A percentile compares a stretch with the other conserved stretches of the same genome.
Evolutionary conservation across 495 filamentous ascomycete species (phyloP).

Genomic region (Umbilicaria muhlenbergii): DNA sequence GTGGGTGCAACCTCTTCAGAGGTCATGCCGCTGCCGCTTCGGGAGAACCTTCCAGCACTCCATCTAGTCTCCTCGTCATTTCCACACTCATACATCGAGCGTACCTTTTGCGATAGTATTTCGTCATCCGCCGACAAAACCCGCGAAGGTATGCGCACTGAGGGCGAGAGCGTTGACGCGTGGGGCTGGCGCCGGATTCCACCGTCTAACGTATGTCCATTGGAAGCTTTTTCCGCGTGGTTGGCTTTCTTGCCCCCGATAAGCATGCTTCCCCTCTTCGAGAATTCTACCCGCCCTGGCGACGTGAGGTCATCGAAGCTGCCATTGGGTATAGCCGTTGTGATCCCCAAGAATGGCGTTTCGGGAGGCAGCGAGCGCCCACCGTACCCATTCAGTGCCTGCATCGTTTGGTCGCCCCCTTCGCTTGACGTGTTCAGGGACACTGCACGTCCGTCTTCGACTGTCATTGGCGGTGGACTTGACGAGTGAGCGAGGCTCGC

Average conservation of each 20-base stretch:
- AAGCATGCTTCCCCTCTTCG: conserved; percentile 34
- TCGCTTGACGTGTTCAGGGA: too few relatives aligned
- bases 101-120: conserved; percentile 73
- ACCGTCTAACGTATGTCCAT: conserved; percentile 3
- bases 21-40: conserved; percentile 37
- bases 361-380: conserved; percentile 4
- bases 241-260: conserved; percentile 28
- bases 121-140: conserved; percentile 66
- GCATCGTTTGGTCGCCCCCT: too few relatives aligned
- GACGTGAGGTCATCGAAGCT: conserved; percentile 34
- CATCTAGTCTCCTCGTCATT: conserved; percentile 37
- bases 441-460: conserved; percentile 2
- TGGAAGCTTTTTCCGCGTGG: conserved; percentile 11
- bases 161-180: conserved; percentile 7
- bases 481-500: conserved; percentile 8
- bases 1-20: conserved; percentile 34
- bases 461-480: background rate
- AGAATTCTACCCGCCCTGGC: conserved; percentile 38
- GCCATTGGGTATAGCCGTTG: conserved; percentile 38
- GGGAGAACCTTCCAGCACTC: conserved; percentile 18
- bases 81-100: conserved; percentile 79
- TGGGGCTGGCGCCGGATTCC: conserved; percentile 12
- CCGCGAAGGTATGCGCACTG: conserved; percentile 21
- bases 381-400: too few relatives aligned
- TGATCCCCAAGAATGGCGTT: conserved; percentile 34